Percentiles rank a stretch among this genome's conserved stretches.
These are phyloP conservation scores for Phyllosticta capitalensis DNA, from an alignment of 2,329 filamentous ascomycete species.

Conservation along the genomic window DNA sequence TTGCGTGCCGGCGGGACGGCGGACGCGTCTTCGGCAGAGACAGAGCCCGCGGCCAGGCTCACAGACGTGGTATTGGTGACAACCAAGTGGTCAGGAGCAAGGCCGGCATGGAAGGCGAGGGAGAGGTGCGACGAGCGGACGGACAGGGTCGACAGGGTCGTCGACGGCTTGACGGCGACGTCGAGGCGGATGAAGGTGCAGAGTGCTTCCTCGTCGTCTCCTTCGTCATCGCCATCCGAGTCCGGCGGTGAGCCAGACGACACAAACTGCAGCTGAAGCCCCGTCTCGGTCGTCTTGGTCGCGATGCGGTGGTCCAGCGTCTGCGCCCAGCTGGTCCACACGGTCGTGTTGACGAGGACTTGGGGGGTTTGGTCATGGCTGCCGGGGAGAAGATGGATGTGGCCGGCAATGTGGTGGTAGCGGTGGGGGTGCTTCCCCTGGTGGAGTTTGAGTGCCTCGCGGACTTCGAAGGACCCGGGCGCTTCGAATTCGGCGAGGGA, in stretches of 20 bases:
- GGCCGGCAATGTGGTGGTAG: not conserved
- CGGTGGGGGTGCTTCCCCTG: not conserved
- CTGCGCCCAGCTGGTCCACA: not conserved
- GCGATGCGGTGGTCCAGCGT: not conserved
- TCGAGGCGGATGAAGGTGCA: constrained; percentile 3
- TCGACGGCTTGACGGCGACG: not conserved
- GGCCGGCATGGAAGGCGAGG: not conserved
- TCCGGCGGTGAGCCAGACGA: not conserved
- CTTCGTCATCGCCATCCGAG: not conserved
- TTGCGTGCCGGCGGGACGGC: not conserved
- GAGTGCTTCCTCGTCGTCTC: not conserved
- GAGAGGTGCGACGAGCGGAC: constrained; percentile 1
- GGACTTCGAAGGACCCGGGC: not conserved
- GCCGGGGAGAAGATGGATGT: constrained; percentile 1
- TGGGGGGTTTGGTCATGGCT: not conserved
- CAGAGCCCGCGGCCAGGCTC: not conserved
- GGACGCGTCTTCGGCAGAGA: not conserved
- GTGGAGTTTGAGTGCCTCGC: not conserved
- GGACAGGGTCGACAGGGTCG: not conserved
- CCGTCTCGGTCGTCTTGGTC: not conserved
- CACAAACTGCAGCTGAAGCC: not conserved
- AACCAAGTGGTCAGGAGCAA: not conserved
- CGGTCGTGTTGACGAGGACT: not conserved
- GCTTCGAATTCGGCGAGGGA: not conserved
- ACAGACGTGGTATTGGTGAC: not conserved